phyloP scores from a whole-genome alignment of 148 eudicot species.

The Silene uniflora region DNA sequence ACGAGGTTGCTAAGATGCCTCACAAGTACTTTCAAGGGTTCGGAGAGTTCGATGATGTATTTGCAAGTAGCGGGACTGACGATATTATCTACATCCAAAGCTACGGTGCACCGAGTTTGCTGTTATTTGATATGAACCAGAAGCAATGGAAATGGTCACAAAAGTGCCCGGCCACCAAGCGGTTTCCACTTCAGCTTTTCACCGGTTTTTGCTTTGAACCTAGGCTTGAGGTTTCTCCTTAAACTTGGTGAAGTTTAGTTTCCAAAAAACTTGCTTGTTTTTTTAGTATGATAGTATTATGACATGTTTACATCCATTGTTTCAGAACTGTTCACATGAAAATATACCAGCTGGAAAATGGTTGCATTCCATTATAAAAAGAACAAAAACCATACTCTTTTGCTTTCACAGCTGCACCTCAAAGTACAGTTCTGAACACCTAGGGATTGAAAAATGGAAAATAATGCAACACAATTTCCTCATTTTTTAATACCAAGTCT shows the following conservation, averaged over 20 bases:
- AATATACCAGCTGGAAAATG: slow-evolving; percentile 30
- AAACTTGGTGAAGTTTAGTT: slow-evolving; percentile 9
- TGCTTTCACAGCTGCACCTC: slow-evolving; percentile 14
- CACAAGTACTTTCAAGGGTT: slow-evolving; percentile 85
- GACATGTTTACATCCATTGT: slow-evolving; percentile 11
- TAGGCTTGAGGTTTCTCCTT: slow-evolving; percentile 73
- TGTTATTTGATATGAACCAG: slow-evolving; percentile 62
- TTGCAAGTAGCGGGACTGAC: slow-evolving; percentile 80
- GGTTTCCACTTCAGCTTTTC: slow-evolving; percentile 93
- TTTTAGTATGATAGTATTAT: neutral
- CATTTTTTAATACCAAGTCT: neutral
- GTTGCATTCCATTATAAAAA: slow-evolving; percentile 12
- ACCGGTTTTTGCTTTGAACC: slow-evolving; percentile 97
- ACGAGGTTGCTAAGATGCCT: slow-evolving; percentile 79
- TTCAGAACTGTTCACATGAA: slow-evolving; percentile 24
- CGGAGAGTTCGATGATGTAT: slow-evolving; percentile 93
- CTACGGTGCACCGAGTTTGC: slow-evolving; percentile 83
- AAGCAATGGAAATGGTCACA: slow-evolving; percentile 89
- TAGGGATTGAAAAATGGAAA: slow-evolving; percentile 34
- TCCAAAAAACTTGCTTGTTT: neutral
- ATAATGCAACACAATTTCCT: slow-evolving; percentile 10
- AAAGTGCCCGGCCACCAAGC: slow-evolving; percentile 81
- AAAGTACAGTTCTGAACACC: slow-evolving; percentile 25
- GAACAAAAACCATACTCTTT: neutral
- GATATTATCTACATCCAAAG: slow-evolving; percentile 82